These are phyloP conservation scores for Rhizopus arrhizus DNA, from an alignment of 371 early-diverging fungal species.

Conservation along the genomic window DNA sequence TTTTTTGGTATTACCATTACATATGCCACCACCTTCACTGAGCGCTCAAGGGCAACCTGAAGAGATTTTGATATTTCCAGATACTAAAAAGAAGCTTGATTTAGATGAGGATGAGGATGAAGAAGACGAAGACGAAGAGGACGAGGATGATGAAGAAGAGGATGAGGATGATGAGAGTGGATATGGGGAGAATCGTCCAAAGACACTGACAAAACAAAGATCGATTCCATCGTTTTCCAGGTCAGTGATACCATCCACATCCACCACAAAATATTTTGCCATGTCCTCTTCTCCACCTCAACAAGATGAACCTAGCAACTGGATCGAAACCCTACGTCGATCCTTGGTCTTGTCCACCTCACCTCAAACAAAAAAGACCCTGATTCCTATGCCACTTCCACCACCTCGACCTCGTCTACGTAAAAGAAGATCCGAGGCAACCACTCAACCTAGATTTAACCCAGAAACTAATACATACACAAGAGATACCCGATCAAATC, in stretches of 20 bases:
- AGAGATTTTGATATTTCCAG: conserved; percentile 2
- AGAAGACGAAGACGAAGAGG: conserved; percentile 31
- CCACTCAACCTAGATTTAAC: conserved; percentile 54
- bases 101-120: conserved; percentile 28
- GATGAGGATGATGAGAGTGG: conserved; percentile 18
- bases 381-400: conserved; percentile 54
- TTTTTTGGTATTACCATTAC: conserved; percentile 52
- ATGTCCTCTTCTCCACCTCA: conserved; percentile 48
- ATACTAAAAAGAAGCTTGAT: conserved; percentile 6
- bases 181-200: conserved; percentile 20
- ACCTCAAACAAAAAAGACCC: conserved; percentile 12
- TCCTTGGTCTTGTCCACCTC: conserved; percentile 29
- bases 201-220: conserved; percentile 15
- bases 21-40: conserved; percentile 56
- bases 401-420: conserved; percentile 37
- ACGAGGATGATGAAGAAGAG: conserved; percentile 27
- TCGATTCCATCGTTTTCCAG: conserved; percentile 44
- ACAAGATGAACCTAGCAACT: conserved; percentile 9
- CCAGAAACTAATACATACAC: conserved; percentile 54
- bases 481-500: conserved; percentile 63
- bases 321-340: conserved; percentile 33
- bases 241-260: conserved; percentile 23
- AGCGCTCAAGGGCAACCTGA: conserved; percentile 27
- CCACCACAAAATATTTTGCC: conserved; percentile 40
- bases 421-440: conserved; percentile 52